Conservation (phyloP, 495 filamentous ascomycete genomes). For the Aspergillus indologenus region DNA sequence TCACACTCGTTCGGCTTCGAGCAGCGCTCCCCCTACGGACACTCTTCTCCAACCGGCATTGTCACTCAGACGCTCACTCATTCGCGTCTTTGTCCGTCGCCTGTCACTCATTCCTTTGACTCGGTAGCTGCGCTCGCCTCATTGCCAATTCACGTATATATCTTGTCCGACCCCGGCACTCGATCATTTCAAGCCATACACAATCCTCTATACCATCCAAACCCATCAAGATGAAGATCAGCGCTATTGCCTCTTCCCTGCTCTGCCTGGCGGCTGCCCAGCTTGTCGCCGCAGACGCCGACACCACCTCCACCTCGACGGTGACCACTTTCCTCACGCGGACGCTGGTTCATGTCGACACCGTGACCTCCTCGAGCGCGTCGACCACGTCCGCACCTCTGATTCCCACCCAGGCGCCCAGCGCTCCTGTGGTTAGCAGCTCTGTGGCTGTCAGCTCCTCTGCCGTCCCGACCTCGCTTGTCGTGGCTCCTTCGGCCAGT, state of each 20-base stretch:
- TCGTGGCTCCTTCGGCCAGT: conserved; percentile 6
- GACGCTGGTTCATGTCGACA: conserved; percentile 32
- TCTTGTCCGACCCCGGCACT: neutral
- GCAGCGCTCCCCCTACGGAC: conserved; percentile 27
- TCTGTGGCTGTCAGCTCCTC: neutral
- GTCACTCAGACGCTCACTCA: conserved; percentile 26
- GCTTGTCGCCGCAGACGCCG: conserved; percentile 25
- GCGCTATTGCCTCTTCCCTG: conserved; percentile 31
- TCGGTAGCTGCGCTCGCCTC: neutral
- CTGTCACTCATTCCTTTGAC: conserved; percentile 17
- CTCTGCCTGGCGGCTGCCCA: conserved; percentile 37
- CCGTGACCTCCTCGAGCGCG: conserved; percentile 23
- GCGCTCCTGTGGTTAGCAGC: neutral
- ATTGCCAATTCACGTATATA: conserved; percentile 7
- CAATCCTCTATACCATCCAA: conserved; percentile 3
- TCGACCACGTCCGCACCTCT: conserved; percentile 6
- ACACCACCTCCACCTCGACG: conserved; percentile 26
- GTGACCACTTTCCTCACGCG: conserved; percentile 34
- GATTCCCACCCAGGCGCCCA: neutral
- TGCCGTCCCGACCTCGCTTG: conserved; percentile 10
- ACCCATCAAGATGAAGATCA: conserved; percentile 36
- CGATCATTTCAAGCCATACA: neutral
- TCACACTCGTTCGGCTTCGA: conserved; percentile 22
- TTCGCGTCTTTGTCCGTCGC: conserved; percentile 19
- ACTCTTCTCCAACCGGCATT: conserved; percentile 20